Conservation (phyloP, 129 eudicot genomes). For the Escallonia herrerae region DNA sequence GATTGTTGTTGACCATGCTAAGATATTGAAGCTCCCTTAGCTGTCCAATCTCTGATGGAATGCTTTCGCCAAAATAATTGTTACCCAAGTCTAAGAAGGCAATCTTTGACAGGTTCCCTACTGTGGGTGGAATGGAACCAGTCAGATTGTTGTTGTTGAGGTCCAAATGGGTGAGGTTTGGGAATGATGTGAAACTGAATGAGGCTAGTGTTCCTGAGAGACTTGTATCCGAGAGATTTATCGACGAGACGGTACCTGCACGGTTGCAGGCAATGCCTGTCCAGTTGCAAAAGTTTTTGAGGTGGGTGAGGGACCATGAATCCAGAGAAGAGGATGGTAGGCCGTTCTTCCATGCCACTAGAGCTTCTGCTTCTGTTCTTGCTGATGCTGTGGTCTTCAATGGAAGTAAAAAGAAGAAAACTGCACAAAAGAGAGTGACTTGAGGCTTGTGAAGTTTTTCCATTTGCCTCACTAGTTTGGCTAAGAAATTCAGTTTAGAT, state of each 20-base stretch:
- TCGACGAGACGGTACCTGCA: slow-evolving; percentile 30
- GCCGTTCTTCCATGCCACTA: slow-evolving; percentile 58
- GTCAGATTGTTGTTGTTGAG: slow-evolving; percentile 32
- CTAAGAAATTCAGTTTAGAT: background rate
- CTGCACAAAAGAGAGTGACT: slow-evolving; percentile 18
- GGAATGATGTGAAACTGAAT: slow-evolving; percentile 47
- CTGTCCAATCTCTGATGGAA: slow-evolving; percentile 56
- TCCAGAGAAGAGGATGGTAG: slow-evolving; percentile 41
- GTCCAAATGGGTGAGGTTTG: slow-evolving; percentile 47
- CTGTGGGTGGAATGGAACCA: slow-evolving; percentile 56
- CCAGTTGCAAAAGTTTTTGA: slow-evolving; percentile 67
- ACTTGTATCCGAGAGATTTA: slow-evolving; percentile 28
- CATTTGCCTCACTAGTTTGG: slow-evolving; percentile 25
- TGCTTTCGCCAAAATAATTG: slow-evolving; percentile 32
- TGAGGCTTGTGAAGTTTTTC: slow-evolving; percentile 11
- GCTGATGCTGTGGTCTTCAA: slow-evolving; percentile 27
- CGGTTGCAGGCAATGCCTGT: slow-evolving; percentile 50
- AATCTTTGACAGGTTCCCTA: slow-evolving; percentile 49
- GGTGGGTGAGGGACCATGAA: slow-evolving; percentile 59
- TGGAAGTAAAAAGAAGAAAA: slow-evolving; percentile 35
- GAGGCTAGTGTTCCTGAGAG: slow-evolving; percentile 42
- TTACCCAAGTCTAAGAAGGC: slow-evolving; percentile 51
- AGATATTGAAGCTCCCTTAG: slow-evolving; percentile 28
- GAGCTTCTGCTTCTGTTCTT: slow-evolving; percentile 65
- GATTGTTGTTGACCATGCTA: slow-evolving; percentile 33